These are phyloP conservation scores for Pestalotiopsis sp. DNA, from an alignment of 2,329 filamentous ascomycete genomes.

Conservation along the genomic window DNA sequence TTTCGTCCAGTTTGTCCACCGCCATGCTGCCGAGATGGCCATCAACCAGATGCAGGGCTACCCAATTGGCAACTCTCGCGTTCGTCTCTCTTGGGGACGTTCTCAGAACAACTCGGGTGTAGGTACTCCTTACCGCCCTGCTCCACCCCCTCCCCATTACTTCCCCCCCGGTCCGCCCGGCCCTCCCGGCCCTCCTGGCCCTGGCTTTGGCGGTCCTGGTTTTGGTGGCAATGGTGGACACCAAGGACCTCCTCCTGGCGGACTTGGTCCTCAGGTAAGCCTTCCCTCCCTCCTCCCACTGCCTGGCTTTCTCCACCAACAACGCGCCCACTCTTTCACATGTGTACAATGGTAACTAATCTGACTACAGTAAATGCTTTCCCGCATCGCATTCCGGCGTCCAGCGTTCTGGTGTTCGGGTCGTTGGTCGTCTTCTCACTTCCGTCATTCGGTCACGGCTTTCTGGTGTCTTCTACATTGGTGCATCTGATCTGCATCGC, in stretches of 20 bases:
- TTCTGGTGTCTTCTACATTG: constrained; percentile 8
- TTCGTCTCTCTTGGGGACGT: constrained; percentile 95
- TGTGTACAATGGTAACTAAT: not conserved
- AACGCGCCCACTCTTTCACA: not conserved
- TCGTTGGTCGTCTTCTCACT: constrained; percentile 12
- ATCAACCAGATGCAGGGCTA: constrained; percentile 99
- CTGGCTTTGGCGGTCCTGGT: constrained; percentile 29
- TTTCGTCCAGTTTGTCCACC: constrained; percentile 98
- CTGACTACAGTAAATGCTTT: constrained; percentile 12
- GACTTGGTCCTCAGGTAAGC: constrained; percentile 35
- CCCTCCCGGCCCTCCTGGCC: constrained; percentile 23
- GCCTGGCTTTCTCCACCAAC: not conserved
- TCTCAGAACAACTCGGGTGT: constrained; percentile 99
- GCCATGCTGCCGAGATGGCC: constrained; percentile 98
- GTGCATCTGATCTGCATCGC: constrained; percentile 6
- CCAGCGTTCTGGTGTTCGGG: constrained; percentile 23
- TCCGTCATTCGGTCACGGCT: constrained; percentile 15
- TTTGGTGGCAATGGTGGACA: constrained; percentile 24
- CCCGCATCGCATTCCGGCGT: constrained; percentile 34
- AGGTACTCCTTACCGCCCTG: constrained; percentile 94
- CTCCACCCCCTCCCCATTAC: constrained; percentile 51
- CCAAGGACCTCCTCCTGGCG: constrained; percentile 33
- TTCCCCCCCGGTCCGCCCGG: constrained; percentile 33
- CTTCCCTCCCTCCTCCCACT: not conserved
- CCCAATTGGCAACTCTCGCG: constrained; percentile 97